phyloP scores from a whole-genome alignment of 2,329 filamentous ascomycete genomes.

The Colletotrichum viniferum region DNA sequence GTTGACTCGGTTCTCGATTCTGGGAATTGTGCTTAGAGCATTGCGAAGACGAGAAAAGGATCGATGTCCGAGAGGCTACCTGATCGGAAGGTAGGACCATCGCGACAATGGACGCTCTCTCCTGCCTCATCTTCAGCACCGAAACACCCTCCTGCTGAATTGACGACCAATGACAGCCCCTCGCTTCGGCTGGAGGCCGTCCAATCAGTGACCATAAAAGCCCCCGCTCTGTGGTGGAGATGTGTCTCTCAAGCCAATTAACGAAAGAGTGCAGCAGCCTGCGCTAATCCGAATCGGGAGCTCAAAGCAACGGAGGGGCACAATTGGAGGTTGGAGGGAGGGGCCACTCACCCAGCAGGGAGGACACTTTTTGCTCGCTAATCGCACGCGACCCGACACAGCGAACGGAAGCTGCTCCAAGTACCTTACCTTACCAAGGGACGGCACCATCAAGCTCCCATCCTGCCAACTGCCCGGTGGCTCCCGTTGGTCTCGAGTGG shows the following conservation, averaged over 20 bases:
- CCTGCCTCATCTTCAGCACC: not conserved
- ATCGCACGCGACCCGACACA: not conserved
- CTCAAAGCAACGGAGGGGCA: not conserved
- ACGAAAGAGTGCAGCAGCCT: not conserved
- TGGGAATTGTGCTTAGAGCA: not conserved
- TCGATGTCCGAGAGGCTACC: not conserved
- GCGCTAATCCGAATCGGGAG: not conserved
- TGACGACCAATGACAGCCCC: not conserved
- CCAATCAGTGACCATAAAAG: not conserved
- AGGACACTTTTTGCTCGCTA: not conserved
- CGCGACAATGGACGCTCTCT: not conserved
- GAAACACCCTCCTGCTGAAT: not conserved
- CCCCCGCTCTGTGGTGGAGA: not conserved
- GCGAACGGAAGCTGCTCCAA: not conserved
- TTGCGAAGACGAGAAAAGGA: not conserved
- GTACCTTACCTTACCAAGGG: not conserved
- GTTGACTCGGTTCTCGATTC: fast-evolving
- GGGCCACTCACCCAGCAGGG: not conserved
- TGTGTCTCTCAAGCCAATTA: not conserved
- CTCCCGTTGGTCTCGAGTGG: not conserved
- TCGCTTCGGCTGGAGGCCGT: not conserved
- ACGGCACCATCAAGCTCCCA: not conserved
- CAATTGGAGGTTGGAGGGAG: not conserved
- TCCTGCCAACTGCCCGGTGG: not conserved
- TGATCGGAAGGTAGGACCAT: not conserved